Conservation (phyloP, 345 rosid genomes). For the Bruguiera sexangula region DNA sequence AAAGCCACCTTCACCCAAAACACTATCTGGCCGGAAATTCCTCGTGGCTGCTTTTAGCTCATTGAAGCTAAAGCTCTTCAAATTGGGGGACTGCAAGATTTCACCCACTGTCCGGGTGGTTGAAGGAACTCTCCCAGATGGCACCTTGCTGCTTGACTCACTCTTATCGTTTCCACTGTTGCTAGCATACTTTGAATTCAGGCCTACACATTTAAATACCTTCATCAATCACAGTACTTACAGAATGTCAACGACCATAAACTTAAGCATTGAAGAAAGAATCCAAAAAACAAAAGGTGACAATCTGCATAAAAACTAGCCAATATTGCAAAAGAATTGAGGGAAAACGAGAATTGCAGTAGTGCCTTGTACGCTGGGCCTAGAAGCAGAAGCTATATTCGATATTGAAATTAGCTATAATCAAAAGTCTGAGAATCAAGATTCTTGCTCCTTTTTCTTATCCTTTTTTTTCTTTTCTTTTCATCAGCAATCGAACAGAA, state of each 20-base stretch:
- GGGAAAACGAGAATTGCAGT: too few species aligned
- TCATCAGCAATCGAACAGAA: slow-evolving; percentile 12
- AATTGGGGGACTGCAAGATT: slow-evolving; percentile 27
- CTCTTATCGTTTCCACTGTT: slow-evolving; percentile 33
- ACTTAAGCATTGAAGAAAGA: too few species aligned
- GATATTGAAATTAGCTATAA: background rate
- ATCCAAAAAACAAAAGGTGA: too few species aligned
- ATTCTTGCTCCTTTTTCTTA: background rate
- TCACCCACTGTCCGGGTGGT: slow-evolving; percentile 30
- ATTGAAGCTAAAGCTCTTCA: slow-evolving; percentile 28
- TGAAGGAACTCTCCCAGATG: slow-evolving; percentile 18
- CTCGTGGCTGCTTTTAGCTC: slow-evolving; percentile 32
- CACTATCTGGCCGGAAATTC: slow-evolving; percentile 35
- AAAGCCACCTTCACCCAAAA: slow-evolving; percentile 35
- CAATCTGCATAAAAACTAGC: too few species aligned
- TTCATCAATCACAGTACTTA: background rate
- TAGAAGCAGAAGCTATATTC: background rate
- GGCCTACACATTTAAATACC: slow-evolving; percentile 33
- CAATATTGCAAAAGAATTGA: too few species aligned
- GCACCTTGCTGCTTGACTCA: slow-evolving; percentile 22
- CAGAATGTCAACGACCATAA: too few species aligned
- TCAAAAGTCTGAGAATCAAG: background rate
- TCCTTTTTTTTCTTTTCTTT: background rate
- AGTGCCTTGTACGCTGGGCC: too few species aligned
- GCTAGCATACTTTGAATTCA: slow-evolving; percentile 30